Base-by-base conservation (phyloP, 2,329 filamentous ascomycete species). In the Exophiala sp. region DNA sequence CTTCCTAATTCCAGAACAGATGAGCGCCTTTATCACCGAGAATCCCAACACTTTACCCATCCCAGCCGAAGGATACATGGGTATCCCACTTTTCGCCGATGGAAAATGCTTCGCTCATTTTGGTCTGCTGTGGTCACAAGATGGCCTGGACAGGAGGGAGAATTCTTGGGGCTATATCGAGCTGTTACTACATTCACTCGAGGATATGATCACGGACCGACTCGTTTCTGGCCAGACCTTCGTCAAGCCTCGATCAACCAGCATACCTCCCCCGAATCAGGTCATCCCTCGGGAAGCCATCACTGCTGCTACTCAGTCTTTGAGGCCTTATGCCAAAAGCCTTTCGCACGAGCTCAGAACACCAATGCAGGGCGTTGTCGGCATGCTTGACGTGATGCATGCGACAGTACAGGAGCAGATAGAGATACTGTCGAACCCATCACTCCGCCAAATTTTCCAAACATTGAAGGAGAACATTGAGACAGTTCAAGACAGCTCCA, bases 321-420 rank as follows among this genome's bases (percentile, higher is more conserved):
- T 89, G 14, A 85, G 87, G 64, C 85, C 86, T 0, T 88, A 86
- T 65, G 86, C 86, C n/a, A 78, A 84, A 58, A 87, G 83, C 64
- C 70, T 89, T 32, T 89, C 86, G 0, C 86, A 89, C 61, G 86
- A 89, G 65, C 68, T 89, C 43, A 76, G 86, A 57, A 89, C 86
- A 3, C 86, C 86, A 1, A 88, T 89, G 85, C 86, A 89, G 68
- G 86, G 86, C 39, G 84, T 89, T 5, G 84, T 89, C 11, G 86
- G 86, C 5, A 88, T 88, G 85, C 71, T 89, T 40, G 86, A 89
- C 69, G 83, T 89, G 56, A 88, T 89, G 84, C 84, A 88, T 69
- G 83, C 85, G 2, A 87, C 84, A 2, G 83, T 88, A 2, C 77
- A 85, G 54, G 85, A 88, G 65, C 82, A 83, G 14, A 78, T 84